Base-by-base conservation (phyloP, 768 basidiomycete genomes). In the Jaapia argillacea region DNA sequence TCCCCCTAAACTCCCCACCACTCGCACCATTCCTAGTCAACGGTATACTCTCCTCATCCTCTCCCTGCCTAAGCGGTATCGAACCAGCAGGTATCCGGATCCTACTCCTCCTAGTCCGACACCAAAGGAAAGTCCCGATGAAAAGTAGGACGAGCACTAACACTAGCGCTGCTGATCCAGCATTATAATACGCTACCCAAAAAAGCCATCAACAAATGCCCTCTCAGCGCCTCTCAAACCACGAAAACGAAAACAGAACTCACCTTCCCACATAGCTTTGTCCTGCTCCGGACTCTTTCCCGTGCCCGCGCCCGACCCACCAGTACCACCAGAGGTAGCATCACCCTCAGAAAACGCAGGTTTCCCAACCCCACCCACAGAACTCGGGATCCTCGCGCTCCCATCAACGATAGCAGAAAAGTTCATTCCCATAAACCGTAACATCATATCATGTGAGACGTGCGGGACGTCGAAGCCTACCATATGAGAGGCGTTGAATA, bases 401-500 rank as follows among this genome's bases (percentile, higher is more conserved):
- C 85, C 81, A 20, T 85, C 90, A 2, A 81, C 68, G 45, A 97
- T 73, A 2, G 78, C 72, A 21, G 82, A 74, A 53, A 94, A 87
- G 66, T 98, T 84, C 47, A 92, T 78, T 41, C 79, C 83, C 82
- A 97, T 89, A 68, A 99, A 99, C 12, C 96, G 87, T 31, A 96
- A 77, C 52, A 99, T 94, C 96, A 98, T 97, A 61, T 99, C 96
- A 59, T 97, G 91, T 3, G 93, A 71, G 16, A 83, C 78, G 41
- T 87, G 74, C 0, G 92, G 93, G 10, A 85, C 69, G 60, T 99
- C 94, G 60, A 69, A 85, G 10, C 85, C 81, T 5, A 78, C 94
- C 96, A 98, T 99, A 62, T 98, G 96, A 1, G 93, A 97, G 2
- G 90, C 88, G 46, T 91, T 87, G 61, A 83, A 85, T 21, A 96